Evolutionary conservation across 2,329 filamentous ascomycete species (phyloP).

Genomic region (Penicillium sp.): DNA sequence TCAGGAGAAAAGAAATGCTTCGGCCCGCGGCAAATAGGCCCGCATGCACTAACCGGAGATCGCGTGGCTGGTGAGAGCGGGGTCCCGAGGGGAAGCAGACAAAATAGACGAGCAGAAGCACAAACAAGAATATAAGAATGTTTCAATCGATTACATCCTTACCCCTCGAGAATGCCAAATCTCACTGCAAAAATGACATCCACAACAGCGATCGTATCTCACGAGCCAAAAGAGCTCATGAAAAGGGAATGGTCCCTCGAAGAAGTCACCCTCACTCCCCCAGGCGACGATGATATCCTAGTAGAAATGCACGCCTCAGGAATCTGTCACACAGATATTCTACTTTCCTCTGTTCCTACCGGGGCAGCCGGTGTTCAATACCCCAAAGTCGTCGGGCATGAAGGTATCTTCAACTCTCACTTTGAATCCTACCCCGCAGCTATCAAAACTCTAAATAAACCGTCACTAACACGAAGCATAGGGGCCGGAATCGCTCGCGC

Average conservation of each 20-base stretch:
- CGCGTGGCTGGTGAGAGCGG: not conserved
- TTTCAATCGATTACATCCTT: not conserved
- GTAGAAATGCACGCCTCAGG: slow-evolving; percentile 18
- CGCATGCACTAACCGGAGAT: not conserved
- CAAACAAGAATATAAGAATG: not conserved
- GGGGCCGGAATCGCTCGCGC: slow-evolving; percentile 19
- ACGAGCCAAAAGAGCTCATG: not conserved
- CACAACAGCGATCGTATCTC: slow-evolving; percentile 4
- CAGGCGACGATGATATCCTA: slow-evolving; percentile 13
- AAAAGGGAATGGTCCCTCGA: slow-evolving; percentile 7
- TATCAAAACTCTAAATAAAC: too few species aligned
- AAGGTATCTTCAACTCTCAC: slow-evolving; percentile 13
- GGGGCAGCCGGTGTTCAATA: slow-evolving; percentile 15
- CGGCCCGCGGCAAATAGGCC: not conserved
- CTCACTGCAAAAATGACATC: not conserved
- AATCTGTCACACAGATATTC: slow-evolving; percentile 22
- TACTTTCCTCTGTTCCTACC: slow-evolving; percentile 8
- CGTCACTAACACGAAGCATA: not conserved
- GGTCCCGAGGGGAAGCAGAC: not conserved
- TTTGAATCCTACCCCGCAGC: not conserved
- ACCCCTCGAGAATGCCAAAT: too few species aligned
- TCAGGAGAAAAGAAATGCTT: not conserved
- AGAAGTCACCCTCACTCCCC: not conserved
- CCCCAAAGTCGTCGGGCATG: slow-evolving; percentile 32
- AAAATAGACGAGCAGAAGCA: not conserved